These are phyloP conservation scores for Candida ponderosae DNA, from an alignment of 805 yeast species.

Conservation along the genomic window DNA sequence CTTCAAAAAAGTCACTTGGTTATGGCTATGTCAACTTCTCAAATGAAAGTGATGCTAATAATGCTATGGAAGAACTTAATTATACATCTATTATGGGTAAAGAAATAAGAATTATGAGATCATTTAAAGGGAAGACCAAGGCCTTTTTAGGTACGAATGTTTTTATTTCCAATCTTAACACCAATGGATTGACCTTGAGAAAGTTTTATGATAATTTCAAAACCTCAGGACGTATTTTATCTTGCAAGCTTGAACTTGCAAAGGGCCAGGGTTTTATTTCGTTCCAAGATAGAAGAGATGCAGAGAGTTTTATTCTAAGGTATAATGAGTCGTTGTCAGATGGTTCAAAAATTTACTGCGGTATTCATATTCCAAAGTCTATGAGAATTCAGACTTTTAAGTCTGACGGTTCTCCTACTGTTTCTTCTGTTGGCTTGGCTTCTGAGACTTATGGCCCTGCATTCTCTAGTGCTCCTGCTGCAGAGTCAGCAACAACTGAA, in stretches of 20 bases:
- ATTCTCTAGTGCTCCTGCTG: too few relatives aligned
- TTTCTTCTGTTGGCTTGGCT: too few relatives aligned
- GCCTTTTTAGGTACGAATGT: conserved; percentile 39
- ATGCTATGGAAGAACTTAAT: conserved; percentile 52
- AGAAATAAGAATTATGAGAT: conserved; percentile 50
- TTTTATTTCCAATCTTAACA: conserved; percentile 35
- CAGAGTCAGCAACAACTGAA: too few relatives aligned
- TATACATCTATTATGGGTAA: conserved; percentile 30
- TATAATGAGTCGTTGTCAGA: conserved; percentile 21
- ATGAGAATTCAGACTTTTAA: conserved; percentile 4
- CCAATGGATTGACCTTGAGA: conserved; percentile 28
- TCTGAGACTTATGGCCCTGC: too few relatives aligned
- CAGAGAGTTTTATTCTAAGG: conserved; percentile 24
- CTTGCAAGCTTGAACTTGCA: conserved; percentile 30
- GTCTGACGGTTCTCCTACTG: too few relatives aligned
- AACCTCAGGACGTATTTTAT: conserved; percentile 35
- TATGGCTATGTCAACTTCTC: conserved; percentile 68
- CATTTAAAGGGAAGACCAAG: conserved; percentile 37
- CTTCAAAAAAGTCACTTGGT: conserved; percentile 51
- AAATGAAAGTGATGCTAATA: conserved; percentile 39
- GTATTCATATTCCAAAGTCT: conserved; percentile 30
- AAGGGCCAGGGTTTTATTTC: conserved; percentile 34
- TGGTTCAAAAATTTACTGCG: conserved; percentile 27
- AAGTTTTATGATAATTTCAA: conserved; percentile 43
- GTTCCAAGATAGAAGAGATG: conserved; percentile 25